phyloP scores from a whole-genome alignment of 2,329 filamentous ascomycete genomes.

The Chaetomiaceae sp. region DNA sequence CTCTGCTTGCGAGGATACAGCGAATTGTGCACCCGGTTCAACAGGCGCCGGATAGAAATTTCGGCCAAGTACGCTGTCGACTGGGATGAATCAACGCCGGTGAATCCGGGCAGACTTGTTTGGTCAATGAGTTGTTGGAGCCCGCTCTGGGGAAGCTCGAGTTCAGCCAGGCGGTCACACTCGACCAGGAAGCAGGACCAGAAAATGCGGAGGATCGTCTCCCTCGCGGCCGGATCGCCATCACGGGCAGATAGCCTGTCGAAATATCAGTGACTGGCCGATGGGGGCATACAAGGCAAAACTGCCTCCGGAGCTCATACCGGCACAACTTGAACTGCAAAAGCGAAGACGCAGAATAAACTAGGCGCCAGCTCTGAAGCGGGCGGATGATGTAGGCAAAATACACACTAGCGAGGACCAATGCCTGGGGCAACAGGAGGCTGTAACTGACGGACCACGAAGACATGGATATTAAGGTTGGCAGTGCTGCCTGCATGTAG shows the following conservation, averaged over 20 bases:
- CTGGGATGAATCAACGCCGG: background rate
- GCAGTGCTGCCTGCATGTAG: slow-evolving; percentile 7
- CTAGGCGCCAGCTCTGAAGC: slow-evolving; percentile 4
- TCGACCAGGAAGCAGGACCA: slow-evolving; percentile 12
- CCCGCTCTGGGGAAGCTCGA: slow-evolving; percentile 9
- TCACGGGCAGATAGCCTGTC: slow-evolving; percentile 4
- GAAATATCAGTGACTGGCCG: too few relatives aligned
- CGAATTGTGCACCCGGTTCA: slow-evolving; percentile 6
- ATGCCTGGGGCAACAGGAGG: slow-evolving; percentile 2
- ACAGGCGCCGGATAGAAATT: slow-evolving; percentile 7
- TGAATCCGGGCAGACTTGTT: slow-evolving; percentile 3
- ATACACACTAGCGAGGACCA: slow-evolving; percentile 7
- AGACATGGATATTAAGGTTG: slow-evolving; percentile 5
- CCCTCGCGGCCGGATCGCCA: background rate
- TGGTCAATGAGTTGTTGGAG: slow-evolving; percentile 8
- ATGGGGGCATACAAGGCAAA: too few relatives aligned
- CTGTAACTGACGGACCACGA: slow-evolving; percentile 7
- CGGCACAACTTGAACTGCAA: slow-evolving; percentile 10
- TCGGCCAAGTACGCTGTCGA: slow-evolving; percentile 4
- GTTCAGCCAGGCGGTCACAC: slow-evolving; percentile 7
- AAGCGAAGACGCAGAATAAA: slow-evolving; percentile 9
- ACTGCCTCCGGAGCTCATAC: too few relatives aligned
- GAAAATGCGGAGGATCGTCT: slow-evolving; percentile 6
- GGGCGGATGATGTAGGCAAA: slow-evolving; percentile 11
- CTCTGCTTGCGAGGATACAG: slow-evolving; percentile 2